Evolutionary conservation across 2,329 filamentous ascomycete species (phyloP).

Genomic region (Cladophialophora exuberans): DNA sequence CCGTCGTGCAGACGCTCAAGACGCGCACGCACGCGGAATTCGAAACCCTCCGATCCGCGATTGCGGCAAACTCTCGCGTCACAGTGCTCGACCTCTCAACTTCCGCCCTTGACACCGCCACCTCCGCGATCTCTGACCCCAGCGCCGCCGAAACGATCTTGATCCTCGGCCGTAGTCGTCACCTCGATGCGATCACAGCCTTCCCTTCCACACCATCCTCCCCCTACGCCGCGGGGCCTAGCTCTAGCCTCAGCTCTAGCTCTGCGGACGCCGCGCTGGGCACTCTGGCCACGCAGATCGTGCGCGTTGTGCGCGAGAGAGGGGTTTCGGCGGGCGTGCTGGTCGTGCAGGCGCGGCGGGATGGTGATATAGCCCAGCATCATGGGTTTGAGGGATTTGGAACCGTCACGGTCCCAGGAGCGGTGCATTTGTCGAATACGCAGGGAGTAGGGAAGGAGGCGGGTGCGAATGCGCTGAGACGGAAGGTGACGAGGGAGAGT

Average conservation of each 20-base stretch:
- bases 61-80: conserved; percentile 13
- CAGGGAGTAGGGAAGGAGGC: no score
- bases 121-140: conserved; percentile 37
- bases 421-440: no score
- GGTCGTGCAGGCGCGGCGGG: conserved; percentile 65
- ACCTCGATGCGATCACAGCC: no score
- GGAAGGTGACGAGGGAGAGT: no score
- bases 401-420: conserved; percentile 11
- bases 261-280: no score
- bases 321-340: conserved; percentile 69
- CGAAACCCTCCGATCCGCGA: conserved; percentile 10
- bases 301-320: conserved; percentile 56
- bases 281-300: conserved; percentile 65
- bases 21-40: conserved; percentile 19
- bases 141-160: conserved; percentile 20
- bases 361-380: conserved; percentile 9
- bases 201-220: background rate
- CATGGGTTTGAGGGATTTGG: background rate
- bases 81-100: conserved; percentile 16
- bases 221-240: no score
- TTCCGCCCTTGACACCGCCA: conserved; percentile 38
- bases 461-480: no score
- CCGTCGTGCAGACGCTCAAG: background rate
- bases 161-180: conserved; percentile 13
- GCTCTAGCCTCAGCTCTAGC: no score